These are phyloP conservation scores for Amanita fuliginea DNA, from an alignment of 768 basidiomycete genomes.

Conservation along the genomic window DNA sequence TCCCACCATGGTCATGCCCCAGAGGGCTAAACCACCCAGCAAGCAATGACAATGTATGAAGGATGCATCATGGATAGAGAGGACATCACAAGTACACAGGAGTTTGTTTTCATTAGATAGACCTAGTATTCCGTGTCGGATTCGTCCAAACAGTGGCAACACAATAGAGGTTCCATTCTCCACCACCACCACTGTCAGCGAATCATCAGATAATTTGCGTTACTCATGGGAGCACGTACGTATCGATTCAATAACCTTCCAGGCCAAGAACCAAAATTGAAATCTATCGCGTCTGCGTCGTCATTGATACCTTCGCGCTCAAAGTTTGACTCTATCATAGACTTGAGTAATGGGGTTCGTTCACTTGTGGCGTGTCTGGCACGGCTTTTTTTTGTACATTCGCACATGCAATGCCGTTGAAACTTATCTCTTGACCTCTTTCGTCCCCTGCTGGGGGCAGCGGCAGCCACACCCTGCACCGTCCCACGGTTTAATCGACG, in stretches of 20 bases:
- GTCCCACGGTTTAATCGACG: slow-evolving; percentile 48
- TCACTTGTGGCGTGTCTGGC: slow-evolving; percentile 7
- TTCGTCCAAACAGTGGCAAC: slow-evolving; percentile 53
- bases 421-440: slow-evolving; percentile 10
- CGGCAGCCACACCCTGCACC: slow-evolving; percentile 39
- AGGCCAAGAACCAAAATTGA: slow-evolving; percentile 59
- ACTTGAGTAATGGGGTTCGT: slow-evolving; percentile 14
- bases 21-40: neutral
- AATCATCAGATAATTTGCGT: neutral
- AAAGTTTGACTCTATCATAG: slow-evolving; percentile 11
- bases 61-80: neutral
- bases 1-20: slow-evolving; percentile 77
- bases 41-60: neutral
- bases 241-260: slow-evolving; percentile 54
- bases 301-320: slow-evolving; percentile 7
- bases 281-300: slow-evolving; percentile 34
- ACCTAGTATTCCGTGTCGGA: slow-evolving; percentile 29
- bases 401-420: neutral
- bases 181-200: slow-evolving; percentile 74
- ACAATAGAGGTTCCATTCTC: slow-evolving; percentile 53
- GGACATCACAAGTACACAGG: neutral
- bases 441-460: slow-evolving; percentile 18
- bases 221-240: slow-evolving; percentile 29
- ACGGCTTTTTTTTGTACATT: neutral
- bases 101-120: neutral